Conservation (phyloP, 129 eudicot species). For the Rutidosis leptorrhynchoides region DNA sequence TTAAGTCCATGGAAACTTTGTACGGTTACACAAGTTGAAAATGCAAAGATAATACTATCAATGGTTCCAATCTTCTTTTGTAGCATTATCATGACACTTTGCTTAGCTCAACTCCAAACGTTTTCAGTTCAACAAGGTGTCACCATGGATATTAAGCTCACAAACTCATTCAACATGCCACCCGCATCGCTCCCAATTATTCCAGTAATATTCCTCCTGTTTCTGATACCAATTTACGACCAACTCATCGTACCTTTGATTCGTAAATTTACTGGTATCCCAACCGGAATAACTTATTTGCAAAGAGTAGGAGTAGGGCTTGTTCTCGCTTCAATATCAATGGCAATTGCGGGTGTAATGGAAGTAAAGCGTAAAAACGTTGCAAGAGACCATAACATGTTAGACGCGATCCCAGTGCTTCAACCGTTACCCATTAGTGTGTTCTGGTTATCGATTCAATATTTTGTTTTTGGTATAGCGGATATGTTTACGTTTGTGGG, state of each 20-base stretch:
- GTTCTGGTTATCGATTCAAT: conserved; percentile 59
- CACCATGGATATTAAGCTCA: conserved; percentile 68
- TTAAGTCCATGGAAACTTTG: conserved; percentile 73
- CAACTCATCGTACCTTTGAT: conserved; percentile 48
- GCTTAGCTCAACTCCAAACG: conserved; percentile 75
- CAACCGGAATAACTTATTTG: conserved; percentile 65
- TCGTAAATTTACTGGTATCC: conserved; percentile 52
- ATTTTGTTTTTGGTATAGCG: conserved; percentile 65
- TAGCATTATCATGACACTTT: conserved; percentile 60
- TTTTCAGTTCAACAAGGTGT: conserved; percentile 62
- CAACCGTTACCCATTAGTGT: conserved; percentile 65
- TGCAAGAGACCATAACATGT: conserved; percentile 49
- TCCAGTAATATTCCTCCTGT: conserved; percentile 45
- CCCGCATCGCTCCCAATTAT: conserved; percentile 66
- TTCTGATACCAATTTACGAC: conserved; percentile 60
- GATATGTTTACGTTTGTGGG: conserved; percentile 73
- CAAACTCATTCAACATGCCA: conserved; percentile 54
- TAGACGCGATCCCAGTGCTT: conserved; percentile 52
- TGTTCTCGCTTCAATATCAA: conserved; percentile 54
- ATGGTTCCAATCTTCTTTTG: conserved; percentile 61
- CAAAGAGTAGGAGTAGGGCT: conserved; percentile 75
- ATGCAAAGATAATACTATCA: conserved; percentile 57
- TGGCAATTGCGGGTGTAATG: conserved; percentile 61
- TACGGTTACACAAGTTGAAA: conserved; percentile 78
- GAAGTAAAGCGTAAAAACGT: conserved; percentile 61